Base-by-base conservation (phyloP, 2,329 filamentous ascomycete species). In the Monilinia fructigena region DNA sequence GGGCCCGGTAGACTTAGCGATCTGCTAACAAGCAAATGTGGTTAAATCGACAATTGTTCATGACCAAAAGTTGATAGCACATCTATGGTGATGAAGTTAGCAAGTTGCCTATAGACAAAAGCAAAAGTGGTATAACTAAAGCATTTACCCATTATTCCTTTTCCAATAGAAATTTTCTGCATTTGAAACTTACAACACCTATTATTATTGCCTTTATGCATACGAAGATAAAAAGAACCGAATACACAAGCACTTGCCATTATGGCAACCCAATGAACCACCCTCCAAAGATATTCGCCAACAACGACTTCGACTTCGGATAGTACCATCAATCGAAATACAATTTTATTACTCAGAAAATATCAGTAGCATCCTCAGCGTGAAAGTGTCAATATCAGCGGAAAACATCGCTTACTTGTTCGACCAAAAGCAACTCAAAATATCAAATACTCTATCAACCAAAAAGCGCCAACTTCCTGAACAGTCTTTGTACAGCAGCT, bases 321-420 rank as follows among this genome's bases (percentile, higher is more conserved):
- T 40, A 60, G 58, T 50, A 60, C 8, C 4, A 60, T 26, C 58
- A 60, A 50, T 60, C 58, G 28, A 60, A 50, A 60, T 5, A 4
- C 14, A 20, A 20, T 23, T 38, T 20, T 18, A 48, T 35, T 18
- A 23, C 18, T 12, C 31, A 60, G 45, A 48, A 50, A 14, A 50
- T 11, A 23, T 38, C 16, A 38, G 31, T 50, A 50, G 14, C 10
- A 11, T 60, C 26, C 6, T 38, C 45, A 26, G 38, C 7, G 58
- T 60, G 58, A 60, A 60, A 50, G 58, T 50, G 58, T 38, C n/a
- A 26, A 26, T 20, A 50, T 26, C 28, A 50, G 26, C 31, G 23
- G 14, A 16, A 8, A 12, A 35, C 5, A 60, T 38, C 28, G 4
- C 56, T 48, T 18, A 16, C 48, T 20, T 23, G 38, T 23, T 20